Conservation (phyloP, 352 stramenopile species). For the Pythium aristosporum region DNA sequence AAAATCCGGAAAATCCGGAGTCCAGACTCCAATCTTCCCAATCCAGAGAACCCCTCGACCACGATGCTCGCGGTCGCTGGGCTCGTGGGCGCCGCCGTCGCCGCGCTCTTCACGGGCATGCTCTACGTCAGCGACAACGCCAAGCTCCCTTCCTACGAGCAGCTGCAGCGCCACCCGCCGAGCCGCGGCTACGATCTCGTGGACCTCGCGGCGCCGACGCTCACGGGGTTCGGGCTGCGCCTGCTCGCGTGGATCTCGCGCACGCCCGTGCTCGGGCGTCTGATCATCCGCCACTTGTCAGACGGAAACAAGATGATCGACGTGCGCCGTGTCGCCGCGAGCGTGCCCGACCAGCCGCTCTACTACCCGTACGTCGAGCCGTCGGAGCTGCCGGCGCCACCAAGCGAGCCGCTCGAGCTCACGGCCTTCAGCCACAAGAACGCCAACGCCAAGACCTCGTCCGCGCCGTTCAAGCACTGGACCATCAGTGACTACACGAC, state of each 20-base stretch:
- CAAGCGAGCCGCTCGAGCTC: constrained; percentile 21
- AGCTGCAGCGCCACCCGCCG: constrained; percentile 39
- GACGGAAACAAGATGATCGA: constrained; percentile 66
- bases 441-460: constrained; percentile 25
- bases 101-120: constrained; percentile 44
- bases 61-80: constrained; percentile 38
- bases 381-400: neutral
- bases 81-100: constrained; percentile 34
- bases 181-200: constrained; percentile 50
- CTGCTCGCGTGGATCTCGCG: constrained; percentile 31
- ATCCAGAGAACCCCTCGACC: neutral
- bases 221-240: constrained; percentile 51
- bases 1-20: too few species aligned
- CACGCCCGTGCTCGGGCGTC: constrained; percentile 45
- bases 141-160: constrained; percentile 34
- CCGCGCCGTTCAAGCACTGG: constrained; percentile 41
- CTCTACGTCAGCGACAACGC: constrained; percentile 54
- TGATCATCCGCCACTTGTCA: constrained; percentile 45
- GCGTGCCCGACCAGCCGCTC: constrained; percentile 66
- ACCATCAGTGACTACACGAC: constrained; percentile 13
- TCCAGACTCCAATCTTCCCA: neutral
- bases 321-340: constrained; percentile 52
- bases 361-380: constrained; percentile 80
- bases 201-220: constrained; percentile 42
- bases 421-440: constrained; percentile 28